These are phyloP conservation scores for Clitoria ternatea DNA, from an alignment of 306 rosid species.

Conservation along the genomic window DNA sequence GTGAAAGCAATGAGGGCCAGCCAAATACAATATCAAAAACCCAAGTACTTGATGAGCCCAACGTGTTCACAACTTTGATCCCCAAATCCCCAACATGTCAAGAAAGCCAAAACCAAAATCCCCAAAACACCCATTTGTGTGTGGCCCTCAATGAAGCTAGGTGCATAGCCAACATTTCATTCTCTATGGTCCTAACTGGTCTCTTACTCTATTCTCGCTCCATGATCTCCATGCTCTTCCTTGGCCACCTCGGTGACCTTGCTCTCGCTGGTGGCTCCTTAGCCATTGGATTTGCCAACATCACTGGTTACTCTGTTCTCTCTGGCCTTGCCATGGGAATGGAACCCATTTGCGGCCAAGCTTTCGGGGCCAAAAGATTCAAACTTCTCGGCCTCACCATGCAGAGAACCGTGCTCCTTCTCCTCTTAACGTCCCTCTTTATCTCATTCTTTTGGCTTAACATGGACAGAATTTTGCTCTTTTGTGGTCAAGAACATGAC, in stretches of 20 bases:
- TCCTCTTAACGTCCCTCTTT: slow-evolving; percentile 12
- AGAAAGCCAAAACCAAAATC: not conserved
- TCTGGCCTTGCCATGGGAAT: slow-evolving; percentile 47
- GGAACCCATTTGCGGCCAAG: slow-evolving; percentile 41
- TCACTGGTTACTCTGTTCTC: slow-evolving; percentile 37
- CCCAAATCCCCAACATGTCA: slow-evolving; percentile 13
- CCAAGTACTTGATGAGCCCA: not conserved
- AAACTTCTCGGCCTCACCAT: slow-evolving; percentile 25
- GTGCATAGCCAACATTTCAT: slow-evolving; percentile 18
- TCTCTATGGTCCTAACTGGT: slow-evolving; percentile 21
- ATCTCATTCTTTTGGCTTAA: slow-evolving; percentile 32
- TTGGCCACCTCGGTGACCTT: slow-evolving; percentile 31
- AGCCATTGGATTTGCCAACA: slow-evolving; percentile 38
- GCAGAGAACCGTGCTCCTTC: slow-evolving; percentile 29
- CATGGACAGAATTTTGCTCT: slow-evolving; percentile 14
- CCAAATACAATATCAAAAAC: not conserved
- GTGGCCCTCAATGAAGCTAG: slow-evolving; percentile 23
- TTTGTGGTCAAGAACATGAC: slow-evolving; percentile 31
- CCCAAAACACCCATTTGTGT: not conserved
- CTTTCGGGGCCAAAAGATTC: slow-evolving; percentile 36
- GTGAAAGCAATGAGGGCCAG: slow-evolving; percentile 8
- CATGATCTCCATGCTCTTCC: slow-evolving; percentile 41
- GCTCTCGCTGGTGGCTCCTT: slow-evolving; percentile 37
- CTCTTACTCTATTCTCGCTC: slow-evolving; percentile 36
- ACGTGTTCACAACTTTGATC: slow-evolving; percentile 8